phyloP scores from a whole-genome alignment of 768 basidiomycete genomes.

The Leccinum arenicola region DNA sequence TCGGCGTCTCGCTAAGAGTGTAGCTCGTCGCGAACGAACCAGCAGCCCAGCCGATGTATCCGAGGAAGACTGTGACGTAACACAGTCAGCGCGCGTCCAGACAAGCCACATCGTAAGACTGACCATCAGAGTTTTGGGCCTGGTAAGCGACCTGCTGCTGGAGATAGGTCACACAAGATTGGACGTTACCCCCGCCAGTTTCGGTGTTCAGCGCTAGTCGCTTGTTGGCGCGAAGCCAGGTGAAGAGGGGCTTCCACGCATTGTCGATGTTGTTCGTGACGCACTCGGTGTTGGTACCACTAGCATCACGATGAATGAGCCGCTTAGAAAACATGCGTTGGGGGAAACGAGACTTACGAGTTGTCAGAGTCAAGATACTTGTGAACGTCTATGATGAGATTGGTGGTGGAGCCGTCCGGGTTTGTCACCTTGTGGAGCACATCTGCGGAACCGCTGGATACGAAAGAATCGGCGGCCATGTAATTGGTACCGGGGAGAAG shows the following conservation, averaged over 20 bases:
- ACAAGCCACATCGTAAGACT: slow-evolving; percentile 3
- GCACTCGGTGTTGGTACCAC: slow-evolving; percentile 44
- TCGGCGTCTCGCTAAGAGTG: slow-evolving; percentile 34
- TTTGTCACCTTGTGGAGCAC: slow-evolving; percentile 45
- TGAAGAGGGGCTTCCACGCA: slow-evolving; percentile 44
- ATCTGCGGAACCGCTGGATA: slow-evolving; percentile 48
- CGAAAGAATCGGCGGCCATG: slow-evolving; percentile 50
- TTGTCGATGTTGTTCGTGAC: slow-evolving; percentile 51
- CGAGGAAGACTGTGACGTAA: slow-evolving; percentile 40
- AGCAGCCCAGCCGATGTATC: slow-evolving; percentile 59
- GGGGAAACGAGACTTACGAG: slow-evolving; percentile 32
- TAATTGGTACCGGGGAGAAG: slow-evolving; percentile 59
- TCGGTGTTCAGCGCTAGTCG: slow-evolving; percentile 60
- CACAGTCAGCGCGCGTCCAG: background rate
- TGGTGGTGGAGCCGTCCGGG: slow-evolving; percentile 42
- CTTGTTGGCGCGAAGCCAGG: slow-evolving; percentile 47
- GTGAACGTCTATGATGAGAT: slow-evolving; percentile 61
- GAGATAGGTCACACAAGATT: slow-evolving; percentile 43
- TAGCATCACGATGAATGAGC: slow-evolving; percentile 11
- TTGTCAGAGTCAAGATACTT: slow-evolving; percentile 59
- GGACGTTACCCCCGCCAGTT: slow-evolving; percentile 55
- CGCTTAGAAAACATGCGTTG: background rate
- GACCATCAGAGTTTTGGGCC: slow-evolving; percentile 48
- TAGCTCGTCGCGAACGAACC: slow-evolving; percentile 47
- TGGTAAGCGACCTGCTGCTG: slow-evolving; percentile 47